A percentile compares a stretch with the other conserved stretches of the same genome.
Conservation (phyloP, 2,329 filamentous ascomycete species). For the Lachnellula willkommii region DNA sequence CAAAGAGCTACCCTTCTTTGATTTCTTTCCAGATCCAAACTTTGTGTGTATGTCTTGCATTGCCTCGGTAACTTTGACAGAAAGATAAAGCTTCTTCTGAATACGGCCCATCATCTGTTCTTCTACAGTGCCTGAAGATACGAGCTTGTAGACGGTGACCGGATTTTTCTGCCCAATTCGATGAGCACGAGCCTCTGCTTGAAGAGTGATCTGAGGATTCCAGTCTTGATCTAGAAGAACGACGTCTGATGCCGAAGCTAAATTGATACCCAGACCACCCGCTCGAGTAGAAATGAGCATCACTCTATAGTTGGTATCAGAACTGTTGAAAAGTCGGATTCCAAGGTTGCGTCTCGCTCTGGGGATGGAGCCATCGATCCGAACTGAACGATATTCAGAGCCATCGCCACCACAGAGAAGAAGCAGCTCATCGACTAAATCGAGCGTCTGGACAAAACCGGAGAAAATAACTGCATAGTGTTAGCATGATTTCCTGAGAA, state of each 20-base stretch:
- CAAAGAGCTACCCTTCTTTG: slow-evolving; percentile 25
- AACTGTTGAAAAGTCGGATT: slow-evolving; percentile 90
- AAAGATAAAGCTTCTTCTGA: slow-evolving; percentile 56
- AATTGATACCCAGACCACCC: slow-evolving; percentile 93
- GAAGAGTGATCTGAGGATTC: slow-evolving; percentile 95
- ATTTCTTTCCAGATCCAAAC: slow-evolving; percentile 25
- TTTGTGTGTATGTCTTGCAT: slow-evolving; percentile 49
- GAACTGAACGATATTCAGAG: slow-evolving; percentile 64
- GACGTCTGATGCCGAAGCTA: slow-evolving; percentile 92
- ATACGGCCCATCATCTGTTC: slow-evolving; percentile 65
- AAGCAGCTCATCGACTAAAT: slow-evolving; percentile 88
- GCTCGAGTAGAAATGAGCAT: slow-evolving; percentile 91
- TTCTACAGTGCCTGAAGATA: slow-evolving; percentile 81
- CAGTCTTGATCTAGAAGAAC: slow-evolving; percentile 97
- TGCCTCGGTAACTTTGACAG: slow-evolving; percentile 53
- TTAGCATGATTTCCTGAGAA: not conserved
- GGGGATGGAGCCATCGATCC: slow-evolving; percentile 75
- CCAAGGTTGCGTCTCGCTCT: slow-evolving; percentile 85
- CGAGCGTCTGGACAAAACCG: slow-evolving; percentile 83
- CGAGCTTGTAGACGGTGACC: slow-evolving; percentile 89
- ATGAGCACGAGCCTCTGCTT: slow-evolving; percentile 88
- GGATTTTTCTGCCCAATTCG: slow-evolving; percentile 94
- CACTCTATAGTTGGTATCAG: slow-evolving; percentile 73
- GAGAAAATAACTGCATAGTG: slow-evolving; percentile 69
- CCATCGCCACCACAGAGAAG: slow-evolving; percentile 43